A percentile compares a stretch with the other conserved stretches of the same genome.
phyloP scores from a whole-genome alignment of 2,329 filamentous ascomycete genomes.

The Scedosporium minutisporum region DNA sequence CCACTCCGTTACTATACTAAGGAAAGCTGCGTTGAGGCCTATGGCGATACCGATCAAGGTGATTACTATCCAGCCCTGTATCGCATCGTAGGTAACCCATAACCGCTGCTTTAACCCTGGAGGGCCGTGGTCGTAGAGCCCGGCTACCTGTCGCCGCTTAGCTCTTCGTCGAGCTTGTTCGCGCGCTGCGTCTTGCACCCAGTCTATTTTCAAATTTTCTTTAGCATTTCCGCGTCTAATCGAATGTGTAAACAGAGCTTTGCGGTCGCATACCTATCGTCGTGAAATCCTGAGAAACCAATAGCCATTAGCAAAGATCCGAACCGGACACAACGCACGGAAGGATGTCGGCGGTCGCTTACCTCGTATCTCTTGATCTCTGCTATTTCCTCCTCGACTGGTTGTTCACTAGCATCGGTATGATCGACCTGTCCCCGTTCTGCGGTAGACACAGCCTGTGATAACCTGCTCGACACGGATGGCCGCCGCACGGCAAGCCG shows the following conservation, averaged over 20 bases:
- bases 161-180: slow-evolving; percentile 77
- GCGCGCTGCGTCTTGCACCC: slow-evolving; percentile 93
- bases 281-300: slow-evolving; percentile 62
- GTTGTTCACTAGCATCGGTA: slow-evolving; percentile 48
- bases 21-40: slow-evolving; percentile 80
- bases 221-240: neutral
- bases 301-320: slow-evolving; percentile 9
- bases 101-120: slow-evolving; percentile 72
- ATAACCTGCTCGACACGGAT: slow-evolving; percentile 55
- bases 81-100: slow-evolving; percentile 85
- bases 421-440: slow-evolving; percentile 51
- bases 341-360: slow-evolving; percentile 12
- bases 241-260: neutral
- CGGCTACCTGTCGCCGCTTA: slow-evolving; percentile 60
- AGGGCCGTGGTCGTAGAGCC: slow-evolving; percentile 61
- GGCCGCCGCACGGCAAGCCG: slow-evolving; percentile 29
- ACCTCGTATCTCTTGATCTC: slow-evolving; percentile 96
- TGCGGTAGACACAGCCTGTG: slow-evolving; percentile 55
- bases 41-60: slow-evolving; percentile 89
- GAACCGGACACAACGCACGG: slow-evolving; percentile 1
- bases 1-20: slow-evolving; percentile 97
- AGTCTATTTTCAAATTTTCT: slow-evolving; percentile 46
- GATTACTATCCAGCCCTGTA: slow-evolving; percentile 95
- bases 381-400: slow-evolving; percentile 88
- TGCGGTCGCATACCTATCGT: slow-evolving; percentile 57